phyloP scores from a whole-genome alignment of 75 land plant species.

The Sequoia sempervirens region DNA sequence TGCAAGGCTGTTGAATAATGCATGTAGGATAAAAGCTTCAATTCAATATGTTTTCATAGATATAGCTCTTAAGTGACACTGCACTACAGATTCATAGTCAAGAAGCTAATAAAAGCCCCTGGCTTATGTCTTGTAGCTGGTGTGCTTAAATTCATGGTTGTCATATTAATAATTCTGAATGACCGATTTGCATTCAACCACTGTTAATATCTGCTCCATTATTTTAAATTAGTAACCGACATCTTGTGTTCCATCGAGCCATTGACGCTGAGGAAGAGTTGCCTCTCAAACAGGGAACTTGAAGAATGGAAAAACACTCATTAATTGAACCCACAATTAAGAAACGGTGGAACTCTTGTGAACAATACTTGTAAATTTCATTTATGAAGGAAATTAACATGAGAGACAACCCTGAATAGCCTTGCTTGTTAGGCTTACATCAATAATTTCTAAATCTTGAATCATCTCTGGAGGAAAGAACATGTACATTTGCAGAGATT shows the following conservation, averaged over 20 bases:
- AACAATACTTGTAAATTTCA: constrained; percentile 5
- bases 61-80: not conserved
- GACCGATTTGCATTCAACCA: not conserved
- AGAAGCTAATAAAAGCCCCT: not conserved
- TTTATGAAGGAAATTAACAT: not conserved
- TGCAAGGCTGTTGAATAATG: not conserved
- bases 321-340: not conserved
- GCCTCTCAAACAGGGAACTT: not conserved
- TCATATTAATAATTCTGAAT: not conserved
- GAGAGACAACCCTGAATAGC: not conserved
- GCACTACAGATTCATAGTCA: not conserved
- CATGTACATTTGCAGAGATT: constrained; percentile 4
- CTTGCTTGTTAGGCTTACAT: constrained; percentile 10
- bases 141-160: not conserved
- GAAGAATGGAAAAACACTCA: not conserved
- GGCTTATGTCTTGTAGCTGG: not conserved
- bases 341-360: not conserved
- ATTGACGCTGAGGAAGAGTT: not conserved
- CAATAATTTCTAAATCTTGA: not conserved
- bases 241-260: not conserved
- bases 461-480: constrained; percentile 3
- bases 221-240: not conserved
- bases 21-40: not conserved
- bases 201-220: not conserved
- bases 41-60: not conserved